Evolutionary conservation across 75 land plant genomes (phyloP).

Genomic region (Pinus taeda): DNA sequence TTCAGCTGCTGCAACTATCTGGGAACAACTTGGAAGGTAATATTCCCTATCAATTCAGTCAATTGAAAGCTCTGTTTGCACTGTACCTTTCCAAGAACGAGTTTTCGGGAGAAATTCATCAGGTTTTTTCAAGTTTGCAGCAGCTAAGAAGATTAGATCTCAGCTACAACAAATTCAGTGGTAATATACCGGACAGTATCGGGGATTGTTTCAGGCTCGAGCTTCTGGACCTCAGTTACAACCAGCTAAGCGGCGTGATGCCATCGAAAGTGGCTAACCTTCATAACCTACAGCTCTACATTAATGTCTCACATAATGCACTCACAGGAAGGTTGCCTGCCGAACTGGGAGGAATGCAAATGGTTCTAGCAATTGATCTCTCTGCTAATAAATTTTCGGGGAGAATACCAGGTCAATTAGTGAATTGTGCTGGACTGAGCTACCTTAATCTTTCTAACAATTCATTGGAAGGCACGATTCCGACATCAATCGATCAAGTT

Average conservation of each 20-base stretch:
- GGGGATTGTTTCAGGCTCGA: not conserved
- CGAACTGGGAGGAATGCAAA: conserved; percentile 34
- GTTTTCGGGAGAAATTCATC: not conserved
- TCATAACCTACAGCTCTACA: not conserved
- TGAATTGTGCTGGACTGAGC: conserved; percentile 21
- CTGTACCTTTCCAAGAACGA: not conserved
- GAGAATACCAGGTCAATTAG: conserved; percentile 44
- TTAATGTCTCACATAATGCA: conserved; percentile 23
- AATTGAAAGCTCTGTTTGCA: conserved; percentile 3
- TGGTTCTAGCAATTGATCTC: conserved; percentile 47
- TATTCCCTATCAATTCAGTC: conserved; percentile 2
- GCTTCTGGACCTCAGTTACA: not conserved
- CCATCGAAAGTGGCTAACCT: not conserved
- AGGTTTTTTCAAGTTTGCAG: too few species aligned
- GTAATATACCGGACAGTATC: not conserved
- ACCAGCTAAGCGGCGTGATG: not conserved
- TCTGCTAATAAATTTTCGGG: conserved; percentile 69
- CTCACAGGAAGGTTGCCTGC: conserved; percentile 58
- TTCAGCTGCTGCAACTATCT: conserved; percentile 5
- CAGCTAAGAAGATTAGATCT: too few species aligned
- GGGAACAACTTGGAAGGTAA: not conserved
- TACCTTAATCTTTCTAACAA: conserved; percentile 69
- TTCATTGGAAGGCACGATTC: conserved; percentile 61
- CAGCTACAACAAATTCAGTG: not conserved
- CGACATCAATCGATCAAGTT: conserved; percentile 29